Base-by-base conservation (phyloP, 495 filamentous ascomycete genomes). In the Rhizodiscina lignyota region DNA sequence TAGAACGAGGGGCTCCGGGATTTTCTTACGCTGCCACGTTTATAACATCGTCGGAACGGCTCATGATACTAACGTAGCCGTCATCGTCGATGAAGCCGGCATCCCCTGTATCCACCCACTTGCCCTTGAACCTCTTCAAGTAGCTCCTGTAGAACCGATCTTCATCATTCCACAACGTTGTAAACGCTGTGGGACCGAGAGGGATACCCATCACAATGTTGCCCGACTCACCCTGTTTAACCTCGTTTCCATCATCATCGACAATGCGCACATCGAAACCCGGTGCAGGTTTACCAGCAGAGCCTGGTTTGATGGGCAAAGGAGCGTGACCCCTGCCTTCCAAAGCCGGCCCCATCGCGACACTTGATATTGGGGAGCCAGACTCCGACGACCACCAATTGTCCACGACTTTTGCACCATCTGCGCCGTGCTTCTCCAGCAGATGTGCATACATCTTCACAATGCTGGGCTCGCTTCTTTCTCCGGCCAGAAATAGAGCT, bases 371-470 rank as follows among this genome's bases (percentile, higher is more conserved):
- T 4, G 86, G 86, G 3, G 78, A 83, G 5, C 86, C 86, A 1
- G 79, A 83, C 54, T 94, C 86, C 1, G 82, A 87, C 2, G 81
- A 87, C 86, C 86, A 94, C 86, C 86, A 94, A 50, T 94, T 92
- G 52, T 94, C 86, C 34, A 93, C 64, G 12, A 94, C 80, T 19
- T 68, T 59, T 0, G 83, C 73, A 20, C 67, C 66, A 1, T 56
- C 58, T 0, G 72, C 70, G 24, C 68, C 76, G 43, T 83, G 72
- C 35, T 66, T 60, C 8, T 58, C 45, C 2, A 93, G 59, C 1
- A 91, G 64, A 4, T 72, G 60, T 45, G 85, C 77, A 39, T 85
- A 94, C 51, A 78, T 72, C 6, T 64, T 67, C 2, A 94, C 67
- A 47, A 94, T 84, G 35, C 74, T 77, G 4, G 86, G 85, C 47